Evolutionary conservation across 257 asterid genomes (phyloP), one percentile per base, ranked within the genome.

Genomic region (Solanum chmielewskii): DNA sequence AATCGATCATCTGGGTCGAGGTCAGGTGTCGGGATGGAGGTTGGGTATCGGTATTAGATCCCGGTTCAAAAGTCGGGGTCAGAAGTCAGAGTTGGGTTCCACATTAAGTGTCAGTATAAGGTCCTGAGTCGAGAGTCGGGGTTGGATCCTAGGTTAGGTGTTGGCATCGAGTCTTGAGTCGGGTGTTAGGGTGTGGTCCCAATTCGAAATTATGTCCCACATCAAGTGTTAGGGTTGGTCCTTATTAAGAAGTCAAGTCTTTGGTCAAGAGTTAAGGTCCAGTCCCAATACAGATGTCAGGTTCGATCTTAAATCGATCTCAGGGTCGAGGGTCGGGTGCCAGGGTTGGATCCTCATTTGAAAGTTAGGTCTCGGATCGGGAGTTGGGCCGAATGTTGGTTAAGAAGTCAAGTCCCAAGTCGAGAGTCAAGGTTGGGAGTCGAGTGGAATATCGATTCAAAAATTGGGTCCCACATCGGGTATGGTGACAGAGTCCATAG

Each of bases 21-120:
- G 11, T 56, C 9, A 20, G 11, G 64, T 18, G 64, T 18, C 11
- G 2, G 2, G 11, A 56, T 56, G 2, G 64, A 56, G 64, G 64
- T 1, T 7, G 11, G 25, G 62, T 56, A 3, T 56, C 11, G 11
- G 2, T 20, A 56, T 56, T 56, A 11, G 25, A 56, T 56, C 9
- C 5, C 2, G 4, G 11, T 56, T 20, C 25, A 20, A 3, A 56
- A 56, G 3, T 56, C 0, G 64, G 11, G 9, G 11, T 56, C 5
- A 0, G 2, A 56, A 56, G 9, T 7, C 2, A 0, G 11, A 56
- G 1, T 56, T 3, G 25, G 25, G 11, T 56, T n/a, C 25, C 64
- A 56, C 64, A 20, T 56, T 56, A 56, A 56, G 5, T 56, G 64
- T 0, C 4, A 18, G 0, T 52, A 52, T 52, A 20, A 11, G 62